phyloP scores from a whole-genome alignment of 164 flowering plant genomes.

The Houttuynia cordata region DNA sequence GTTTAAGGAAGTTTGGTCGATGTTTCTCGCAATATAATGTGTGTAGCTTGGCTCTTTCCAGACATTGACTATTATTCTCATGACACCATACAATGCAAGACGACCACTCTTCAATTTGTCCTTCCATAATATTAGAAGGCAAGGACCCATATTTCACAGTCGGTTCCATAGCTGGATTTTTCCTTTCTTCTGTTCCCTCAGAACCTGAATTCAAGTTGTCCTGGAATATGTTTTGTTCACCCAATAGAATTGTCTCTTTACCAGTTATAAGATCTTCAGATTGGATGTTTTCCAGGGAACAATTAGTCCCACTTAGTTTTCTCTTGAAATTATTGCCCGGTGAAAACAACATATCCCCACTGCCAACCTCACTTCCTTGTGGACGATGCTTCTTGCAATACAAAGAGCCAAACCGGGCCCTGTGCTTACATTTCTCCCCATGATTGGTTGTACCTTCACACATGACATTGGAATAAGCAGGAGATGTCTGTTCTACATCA shows the following conservation, averaged over 20 bases:
- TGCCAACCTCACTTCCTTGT: slow-evolving; percentile 15
- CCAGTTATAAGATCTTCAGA: slow-evolving; percentile 19
- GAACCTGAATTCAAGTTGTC: slow-evolving; percentile 23
- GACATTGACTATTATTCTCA: slow-evolving; percentile 31
- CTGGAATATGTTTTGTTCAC: slow-evolving; percentile 20
- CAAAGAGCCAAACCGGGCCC: slow-evolving; percentile 53
- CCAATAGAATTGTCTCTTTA: slow-evolving; percentile 31
- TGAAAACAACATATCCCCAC: slow-evolving; percentile 11
- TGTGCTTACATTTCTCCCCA: slow-evolving; percentile 86
- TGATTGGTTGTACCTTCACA: slow-evolving; percentile 87
- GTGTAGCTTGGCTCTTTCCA: slow-evolving; percentile 52
- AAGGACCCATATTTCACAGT: slow-evolving; percentile 21
- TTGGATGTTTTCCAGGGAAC: slow-evolving; percentile 20
- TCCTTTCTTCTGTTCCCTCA: slow-evolving; percentile 18
- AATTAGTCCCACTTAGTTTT: slow-evolving; percentile 20
- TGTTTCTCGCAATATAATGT: slow-evolving; percentile 83
- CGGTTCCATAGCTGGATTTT: slow-evolving; percentile 18
- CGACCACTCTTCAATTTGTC: slow-evolving; percentile 12
- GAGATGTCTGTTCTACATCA: slow-evolving; percentile 30
- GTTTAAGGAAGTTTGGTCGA: slow-evolving; percentile 89
- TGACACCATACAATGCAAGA: slow-evolving; percentile 51
- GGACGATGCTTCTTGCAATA: slow-evolving; percentile 86
- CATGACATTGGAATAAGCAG: slow-evolving; percentile 35
- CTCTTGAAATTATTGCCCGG: slow-evolving; percentile 40
- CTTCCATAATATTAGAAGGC: slow-evolving; percentile 10